Evolutionary conservation across 2,329 filamentous ascomycete species (phyloP).

Genomic region (Botrytis porri): DNA sequence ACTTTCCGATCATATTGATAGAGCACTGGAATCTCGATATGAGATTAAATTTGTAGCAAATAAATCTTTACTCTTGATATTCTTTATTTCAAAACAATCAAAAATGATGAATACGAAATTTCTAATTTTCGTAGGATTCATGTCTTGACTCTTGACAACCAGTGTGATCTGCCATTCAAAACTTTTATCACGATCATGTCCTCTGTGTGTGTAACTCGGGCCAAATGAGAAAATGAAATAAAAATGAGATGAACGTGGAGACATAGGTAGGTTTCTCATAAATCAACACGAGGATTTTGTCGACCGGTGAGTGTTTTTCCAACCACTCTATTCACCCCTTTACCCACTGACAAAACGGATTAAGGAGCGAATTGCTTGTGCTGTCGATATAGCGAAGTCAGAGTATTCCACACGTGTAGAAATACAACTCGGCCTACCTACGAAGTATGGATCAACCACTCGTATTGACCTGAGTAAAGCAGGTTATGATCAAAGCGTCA

Average conservation of each 20-base stretch:
- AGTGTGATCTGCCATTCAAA: neutral
- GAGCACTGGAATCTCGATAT: neutral
- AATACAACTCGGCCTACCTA: neutral
- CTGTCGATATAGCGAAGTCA: neutral
- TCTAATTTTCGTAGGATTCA: neutral
- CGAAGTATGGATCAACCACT: neutral
- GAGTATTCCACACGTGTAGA: neutral
- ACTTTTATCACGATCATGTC: neutral
- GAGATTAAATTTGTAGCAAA: neutral
- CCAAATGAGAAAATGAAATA: neutral
- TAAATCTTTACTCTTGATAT: neutral
- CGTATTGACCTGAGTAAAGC: neutral
- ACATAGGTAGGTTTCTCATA: neutral
- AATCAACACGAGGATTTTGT: neutral
- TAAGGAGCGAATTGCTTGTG: neutral
- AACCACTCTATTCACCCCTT: neutral
- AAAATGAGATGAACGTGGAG: neutral
- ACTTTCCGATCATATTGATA: neutral
- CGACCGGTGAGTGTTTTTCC: neutral
- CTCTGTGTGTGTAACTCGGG: neutral
- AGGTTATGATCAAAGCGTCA: neutral
- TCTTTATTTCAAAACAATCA: neutral
- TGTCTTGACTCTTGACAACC: neutral
- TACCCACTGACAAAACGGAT: neutral
- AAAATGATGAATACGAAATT: neutral